These are phyloP conservation scores for Quercus phellos DNA, from an alignment of 331 rosid genomes.

Conservation along the genomic window DNA sequence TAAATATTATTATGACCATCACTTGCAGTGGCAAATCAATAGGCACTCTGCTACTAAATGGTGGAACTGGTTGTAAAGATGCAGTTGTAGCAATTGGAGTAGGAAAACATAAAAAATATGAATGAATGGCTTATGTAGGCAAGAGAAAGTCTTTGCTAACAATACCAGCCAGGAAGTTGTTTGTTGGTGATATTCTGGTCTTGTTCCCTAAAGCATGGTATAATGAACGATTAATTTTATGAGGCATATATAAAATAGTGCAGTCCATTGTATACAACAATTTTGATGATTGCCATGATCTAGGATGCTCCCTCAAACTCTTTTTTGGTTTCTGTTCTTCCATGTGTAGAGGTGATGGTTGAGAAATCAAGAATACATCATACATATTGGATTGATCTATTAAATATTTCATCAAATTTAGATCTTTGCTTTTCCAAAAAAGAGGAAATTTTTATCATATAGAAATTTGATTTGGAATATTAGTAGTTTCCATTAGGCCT, in stretches of 20 bases:
- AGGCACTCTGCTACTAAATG: constrained; percentile 5
- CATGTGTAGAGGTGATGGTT: background rate
- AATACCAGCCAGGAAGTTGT: background rate
- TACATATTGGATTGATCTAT: background rate
- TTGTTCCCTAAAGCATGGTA: background rate
- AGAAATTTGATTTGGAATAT: background rate
- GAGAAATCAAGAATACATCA: background rate
- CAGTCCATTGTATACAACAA: too few species aligned
- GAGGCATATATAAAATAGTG: background rate
- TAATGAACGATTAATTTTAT: constrained; percentile 4
- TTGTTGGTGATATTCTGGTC: background rate
- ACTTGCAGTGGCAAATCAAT: background rate
- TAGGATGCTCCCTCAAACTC: background rate
- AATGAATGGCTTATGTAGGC: background rate
- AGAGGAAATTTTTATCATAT: background rate
- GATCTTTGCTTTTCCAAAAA: background rate
- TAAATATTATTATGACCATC: background rate
- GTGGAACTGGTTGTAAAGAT: background rate
- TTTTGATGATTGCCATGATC: background rate
- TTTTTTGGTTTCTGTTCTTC: background rate
- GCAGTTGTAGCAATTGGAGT: background rate
- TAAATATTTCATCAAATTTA: background rate
- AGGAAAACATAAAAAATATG: background rate
- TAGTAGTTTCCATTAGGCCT: background rate
- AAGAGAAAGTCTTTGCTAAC: background rate